Conservation (phyloP, 257 asterid species). For the Echites panduratus region DNA sequence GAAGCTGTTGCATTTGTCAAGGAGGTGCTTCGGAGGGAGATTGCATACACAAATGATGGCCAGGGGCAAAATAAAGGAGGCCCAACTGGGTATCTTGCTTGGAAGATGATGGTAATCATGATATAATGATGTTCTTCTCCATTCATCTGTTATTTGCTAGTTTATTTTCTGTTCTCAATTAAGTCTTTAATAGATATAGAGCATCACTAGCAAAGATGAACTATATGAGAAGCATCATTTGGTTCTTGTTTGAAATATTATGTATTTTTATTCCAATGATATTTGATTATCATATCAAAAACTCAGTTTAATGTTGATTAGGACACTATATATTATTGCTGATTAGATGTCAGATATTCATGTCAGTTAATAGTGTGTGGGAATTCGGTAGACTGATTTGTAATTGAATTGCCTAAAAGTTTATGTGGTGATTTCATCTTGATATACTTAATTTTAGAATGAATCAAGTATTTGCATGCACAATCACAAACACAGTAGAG, state of each 20-base stretch:
- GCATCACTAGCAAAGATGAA: neutral
- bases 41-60: slow-evolving; percentile 39
- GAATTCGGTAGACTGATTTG: neutral
- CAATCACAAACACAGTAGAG: neutral
- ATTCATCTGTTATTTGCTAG: slow-evolving; percentile 2
- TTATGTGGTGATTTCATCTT: slow-evolving; percentile 1
- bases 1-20: slow-evolving; percentile 56
- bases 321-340: neutral
- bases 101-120: slow-evolving; percentile 94
- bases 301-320: neutral
- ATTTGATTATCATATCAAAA: neutral
- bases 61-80: slow-evolving; percentile 64
- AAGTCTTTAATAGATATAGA: too few relatives aligned
- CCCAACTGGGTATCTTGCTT: slow-evolving; percentile 88
- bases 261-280: neutral
- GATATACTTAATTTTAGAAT: neutral
- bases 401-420: neutral
- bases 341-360: neutral
- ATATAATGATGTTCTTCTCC: slow-evolving; percentile 4
- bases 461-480: neutral
- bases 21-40: slow-evolving; percentile 73
- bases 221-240: neutral
- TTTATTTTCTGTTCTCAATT: slow-evolving; percentile 8
- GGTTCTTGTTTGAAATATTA: neutral
- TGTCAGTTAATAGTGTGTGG: neutral